Evolutionary conservation across 78 protist genomes (phyloP).

Genomic region (Isochrysis galbana): DNA sequence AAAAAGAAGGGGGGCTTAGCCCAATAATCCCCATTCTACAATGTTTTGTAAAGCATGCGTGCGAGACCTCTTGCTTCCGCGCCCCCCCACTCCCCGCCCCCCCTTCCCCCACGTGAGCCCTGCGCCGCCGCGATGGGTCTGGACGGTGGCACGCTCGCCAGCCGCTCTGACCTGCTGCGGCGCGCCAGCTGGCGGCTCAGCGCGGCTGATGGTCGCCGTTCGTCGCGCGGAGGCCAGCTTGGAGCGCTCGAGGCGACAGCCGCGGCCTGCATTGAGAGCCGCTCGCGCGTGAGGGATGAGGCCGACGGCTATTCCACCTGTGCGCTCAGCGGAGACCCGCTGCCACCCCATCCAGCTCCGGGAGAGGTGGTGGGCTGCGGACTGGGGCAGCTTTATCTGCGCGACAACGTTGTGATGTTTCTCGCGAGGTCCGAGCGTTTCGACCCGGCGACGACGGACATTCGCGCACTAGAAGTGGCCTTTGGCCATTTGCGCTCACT

Average conservation of each 20-base stretch:
- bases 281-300: neutral
- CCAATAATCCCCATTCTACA: too few species aligned
- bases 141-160: neutral
- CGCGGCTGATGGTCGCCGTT: neutral
- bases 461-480: neutral
- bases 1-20: too few species aligned
- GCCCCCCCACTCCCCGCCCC: too few species aligned
- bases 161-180: neutral
- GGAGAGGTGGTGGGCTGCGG: neutral
- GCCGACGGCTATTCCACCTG: neutral
- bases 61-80: too few species aligned
- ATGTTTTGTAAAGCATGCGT: too few species aligned
- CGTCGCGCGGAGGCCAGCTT: neutral
- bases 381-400: neutral
- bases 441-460: neutral
- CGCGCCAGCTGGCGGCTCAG: neutral
- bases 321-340: neutral
- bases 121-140: neutral
- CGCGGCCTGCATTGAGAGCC: neutral
- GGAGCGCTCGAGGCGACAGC: neutral
- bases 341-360: neutral
- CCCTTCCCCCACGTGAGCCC: too few species aligned
- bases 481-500: neutral
- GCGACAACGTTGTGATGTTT: neutral
- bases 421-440: neutral